Evolutionary conservation across 257 asterid genomes (phyloP).

Genomic region (Solanum phureja): DNA sequence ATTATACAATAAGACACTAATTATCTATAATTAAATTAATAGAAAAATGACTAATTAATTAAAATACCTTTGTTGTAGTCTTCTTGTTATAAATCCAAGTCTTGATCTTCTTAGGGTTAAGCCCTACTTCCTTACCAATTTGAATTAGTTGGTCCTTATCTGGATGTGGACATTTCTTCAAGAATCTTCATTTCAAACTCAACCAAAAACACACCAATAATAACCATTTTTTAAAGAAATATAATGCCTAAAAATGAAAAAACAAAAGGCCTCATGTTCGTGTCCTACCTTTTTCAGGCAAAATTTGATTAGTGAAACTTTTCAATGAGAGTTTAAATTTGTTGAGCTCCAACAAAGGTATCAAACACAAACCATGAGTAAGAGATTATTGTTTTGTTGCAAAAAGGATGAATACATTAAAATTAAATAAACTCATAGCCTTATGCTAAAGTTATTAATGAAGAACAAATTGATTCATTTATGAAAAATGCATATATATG

Average conservation of each 20-base stretch:
- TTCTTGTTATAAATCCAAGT: neutral
- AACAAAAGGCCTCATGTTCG: neutral
- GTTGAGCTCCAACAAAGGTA: neutral
- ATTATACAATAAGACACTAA: no score
- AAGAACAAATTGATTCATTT: neutral
- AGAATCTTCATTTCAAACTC: neutral
- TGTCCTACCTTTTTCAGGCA: neutral
- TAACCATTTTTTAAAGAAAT: neutral
- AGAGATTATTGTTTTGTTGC: neutral
- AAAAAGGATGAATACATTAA: neutral
- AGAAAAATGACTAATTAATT: no score
- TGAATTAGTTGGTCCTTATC: neutral
- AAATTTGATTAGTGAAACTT: neutral
- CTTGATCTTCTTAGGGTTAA: neutral
- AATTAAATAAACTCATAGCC: neutral
- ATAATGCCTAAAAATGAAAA: no score
- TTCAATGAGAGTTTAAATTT: no score
- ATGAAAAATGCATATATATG: neutral
- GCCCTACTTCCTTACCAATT: neutral
- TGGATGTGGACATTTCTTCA: neutral
- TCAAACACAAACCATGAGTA: neutral
- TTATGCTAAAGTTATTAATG: neutral
- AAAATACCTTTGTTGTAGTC: neutral
- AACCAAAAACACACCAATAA: neutral
- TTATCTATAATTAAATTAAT: no score